Conservation (phyloP, 352 stramenopile genomes). For the Globisporangium acanthophoron region DNA sequence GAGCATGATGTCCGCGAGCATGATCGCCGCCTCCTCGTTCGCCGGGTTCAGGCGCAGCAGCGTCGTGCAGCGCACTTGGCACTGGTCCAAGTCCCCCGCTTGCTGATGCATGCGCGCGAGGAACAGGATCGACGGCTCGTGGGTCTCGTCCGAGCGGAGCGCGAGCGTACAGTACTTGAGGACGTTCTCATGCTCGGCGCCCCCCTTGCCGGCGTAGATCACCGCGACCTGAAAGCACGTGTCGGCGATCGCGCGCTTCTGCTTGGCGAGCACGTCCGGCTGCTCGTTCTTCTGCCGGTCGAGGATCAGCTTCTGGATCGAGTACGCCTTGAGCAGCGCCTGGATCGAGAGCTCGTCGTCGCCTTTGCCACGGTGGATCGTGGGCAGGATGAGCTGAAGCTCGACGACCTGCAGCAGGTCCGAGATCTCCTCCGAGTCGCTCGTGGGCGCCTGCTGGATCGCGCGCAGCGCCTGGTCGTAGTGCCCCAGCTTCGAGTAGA, state of each 20-base stretch:
- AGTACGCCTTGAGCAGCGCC: constrained; percentile 71
- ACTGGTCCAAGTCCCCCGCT: constrained; percentile 77
- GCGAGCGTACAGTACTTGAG: constrained; percentile 79
- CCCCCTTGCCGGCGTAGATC: constrained; percentile 44
- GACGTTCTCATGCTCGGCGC: constrained; percentile 48
- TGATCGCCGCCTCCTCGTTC: constrained; percentile 84
- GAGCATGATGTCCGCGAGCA: constrained; percentile 89
- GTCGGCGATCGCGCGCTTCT: constrained; percentile 69
- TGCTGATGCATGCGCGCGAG: constrained; percentile 72
- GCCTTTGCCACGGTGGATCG: constrained; percentile 68
- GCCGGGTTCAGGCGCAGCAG: constrained; percentile 75
- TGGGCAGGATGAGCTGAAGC: constrained; percentile 72
- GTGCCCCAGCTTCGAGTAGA: constrained; percentile 86
- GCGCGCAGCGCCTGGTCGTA: constrained; percentile 81
- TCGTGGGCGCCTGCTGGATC: constrained; percentile 62
- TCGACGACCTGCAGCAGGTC: constrained; percentile 65
- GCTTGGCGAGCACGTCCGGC: constrained; percentile 67
- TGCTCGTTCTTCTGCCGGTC: constrained; percentile 76
- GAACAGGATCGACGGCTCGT: constrained; percentile 84
- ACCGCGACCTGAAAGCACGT: constrained; percentile 82
- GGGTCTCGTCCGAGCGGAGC: constrained; percentile 64
- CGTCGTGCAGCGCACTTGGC: constrained; percentile 79
- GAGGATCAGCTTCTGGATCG: constrained; percentile 84
- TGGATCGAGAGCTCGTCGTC: constrained; percentile 76
- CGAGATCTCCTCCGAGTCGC: constrained; percentile 61